Evolutionary conservation across 352 stramenopile genomes (phyloP), one percentile per base, ranked within the genome.

Genomic region (Globisporangium splendens): DNA sequence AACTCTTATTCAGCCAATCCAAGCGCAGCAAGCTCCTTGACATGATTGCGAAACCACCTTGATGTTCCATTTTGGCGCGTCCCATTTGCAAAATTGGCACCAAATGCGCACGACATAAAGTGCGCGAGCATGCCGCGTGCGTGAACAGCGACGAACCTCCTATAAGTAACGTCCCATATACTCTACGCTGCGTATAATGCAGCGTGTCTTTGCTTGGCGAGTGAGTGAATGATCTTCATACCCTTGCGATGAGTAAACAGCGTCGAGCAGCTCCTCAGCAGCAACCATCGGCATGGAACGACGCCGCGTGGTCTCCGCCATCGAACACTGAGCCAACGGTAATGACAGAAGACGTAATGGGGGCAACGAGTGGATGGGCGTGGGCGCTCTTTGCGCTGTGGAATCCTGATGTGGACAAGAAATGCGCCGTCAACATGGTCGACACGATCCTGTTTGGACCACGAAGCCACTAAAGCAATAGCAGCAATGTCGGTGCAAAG

Each of bases 391-490:
- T 59, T 14, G 49, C 61, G 3, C 69, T 86, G 7, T 73, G 62
- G 51, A 55, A 46, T 17, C 56, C 77, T 11, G 46, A 50, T 0
- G 49, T 60, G 21, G 61, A 70, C 8, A 50, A 59, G 18, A 24
- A 65, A 50, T 79, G 74, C 22, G 12, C 28, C n/a, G 61, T 83
- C 14, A 66, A 51, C 33, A 72, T 81, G 57, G 39, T 59, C 11
- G 77, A 87, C 51, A 79, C 72, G 12, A 55, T 87, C 20, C 56
- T 83, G 0, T 24, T 75, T 35, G 28, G 28, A n/a, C n/a, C n/a
- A n/a, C n/a, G n/a, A 35, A 35, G 2, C 10, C 28, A 35, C 7
- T 10, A 11, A 4, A 10, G 31, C 18, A 53, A 60, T 21, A 18
- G 3, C 14, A 20, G n/a, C 11, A 52, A 42, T 13, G 24, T 21